These are phyloP conservation scores for Clarireedia homoeocarpa DNA, from an alignment of 2,329 filamentous ascomycete genomes.

Conservation along the genomic window DNA sequence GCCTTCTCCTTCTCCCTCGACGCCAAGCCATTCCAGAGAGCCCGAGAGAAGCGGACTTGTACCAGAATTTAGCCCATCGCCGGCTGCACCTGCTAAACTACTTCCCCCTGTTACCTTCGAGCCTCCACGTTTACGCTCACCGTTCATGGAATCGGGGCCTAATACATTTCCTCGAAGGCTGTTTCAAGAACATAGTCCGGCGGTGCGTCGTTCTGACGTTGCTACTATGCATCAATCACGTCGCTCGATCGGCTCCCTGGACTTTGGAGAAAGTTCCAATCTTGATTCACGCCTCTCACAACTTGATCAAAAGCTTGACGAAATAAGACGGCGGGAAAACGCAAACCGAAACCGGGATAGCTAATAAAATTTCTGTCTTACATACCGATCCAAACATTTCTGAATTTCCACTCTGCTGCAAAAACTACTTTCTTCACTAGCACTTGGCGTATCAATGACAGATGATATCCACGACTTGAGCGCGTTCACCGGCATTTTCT, in stretches of 20 bases:
- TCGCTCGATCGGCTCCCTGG: slow-evolving; percentile 27
- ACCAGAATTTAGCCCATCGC: slow-evolving; percentile 3
- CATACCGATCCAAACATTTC: neutral
- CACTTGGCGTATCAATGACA: neutral
- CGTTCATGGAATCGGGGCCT: slow-evolving; percentile 43
- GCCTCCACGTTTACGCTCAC: slow-evolving; percentile 46
- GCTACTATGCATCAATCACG: slow-evolving; percentile 47
- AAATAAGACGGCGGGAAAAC: slow-evolving; percentile 23
- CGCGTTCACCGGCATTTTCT: neutral
- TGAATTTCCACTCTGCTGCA: neutral
- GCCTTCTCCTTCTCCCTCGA: neutral
- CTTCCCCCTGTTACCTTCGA: slow-evolving; percentile 28
- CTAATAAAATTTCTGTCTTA: neutral
- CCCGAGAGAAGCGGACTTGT: neutral
- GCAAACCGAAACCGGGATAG: slow-evolving; percentile 5
- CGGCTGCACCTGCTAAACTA: slow-evolving; percentile 21
- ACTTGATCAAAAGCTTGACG: slow-evolving; percentile 22
- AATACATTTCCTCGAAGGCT: slow-evolving; percentile 55
- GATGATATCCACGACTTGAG: slow-evolving; percentile 2
- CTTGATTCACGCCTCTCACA: slow-evolving; percentile 22
- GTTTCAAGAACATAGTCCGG: slow-evolving; percentile 31
- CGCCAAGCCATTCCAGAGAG: neutral
- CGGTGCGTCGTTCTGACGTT: slow-evolving; percentile 39
- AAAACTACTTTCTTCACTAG: neutral
- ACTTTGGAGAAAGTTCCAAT: slow-evolving; percentile 23